A percentile compares a stretch with the other conserved stretches of the same genome.
Conservation (phyloP, 257 asterid species). For the Nicotiana obtusifolia region DNA sequence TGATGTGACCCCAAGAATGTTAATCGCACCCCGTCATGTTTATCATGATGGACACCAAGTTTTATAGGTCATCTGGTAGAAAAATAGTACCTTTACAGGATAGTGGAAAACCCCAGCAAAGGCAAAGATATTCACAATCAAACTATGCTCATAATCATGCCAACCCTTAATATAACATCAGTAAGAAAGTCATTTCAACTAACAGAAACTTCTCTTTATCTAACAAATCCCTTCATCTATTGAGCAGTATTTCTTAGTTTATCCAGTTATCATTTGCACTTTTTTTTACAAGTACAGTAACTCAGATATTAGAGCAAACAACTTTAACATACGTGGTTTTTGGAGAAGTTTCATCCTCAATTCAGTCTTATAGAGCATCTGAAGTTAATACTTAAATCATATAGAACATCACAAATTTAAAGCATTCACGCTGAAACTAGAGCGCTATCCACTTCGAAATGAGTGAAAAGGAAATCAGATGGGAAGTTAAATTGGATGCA, state of each 20-base stretch:
- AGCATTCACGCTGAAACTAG: not conserved
- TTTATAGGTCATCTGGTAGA: not conserved
- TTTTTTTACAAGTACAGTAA: not conserved
- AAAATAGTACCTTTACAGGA: not conserved
- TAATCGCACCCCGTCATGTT: not conserved
- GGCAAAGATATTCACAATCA: not conserved
- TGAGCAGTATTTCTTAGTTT: not conserved
- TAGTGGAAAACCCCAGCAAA: not conserved
- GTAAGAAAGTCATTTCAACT: not conserved
- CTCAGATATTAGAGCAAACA: not conserved
- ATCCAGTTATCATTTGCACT: not conserved
- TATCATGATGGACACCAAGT: not conserved
- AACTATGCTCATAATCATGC: not conserved
- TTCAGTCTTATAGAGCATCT: not conserved
- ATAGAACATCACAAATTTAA: not conserved
- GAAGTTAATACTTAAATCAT: not conserved
- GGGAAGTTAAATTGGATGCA: conserved; percentile 2
- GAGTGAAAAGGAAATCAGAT: not conserved
- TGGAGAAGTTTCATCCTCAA: not conserved
- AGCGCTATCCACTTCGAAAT: not conserved
- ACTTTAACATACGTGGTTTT: not conserved
- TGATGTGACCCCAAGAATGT: not conserved
- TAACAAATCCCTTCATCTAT: not conserved
- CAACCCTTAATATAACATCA: not conserved
- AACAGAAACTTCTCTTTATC: not conserved